Base-by-base conservation (phyloP, 2,329 filamentous ascomycete species). In the Metarhizium guizhouense region DNA sequence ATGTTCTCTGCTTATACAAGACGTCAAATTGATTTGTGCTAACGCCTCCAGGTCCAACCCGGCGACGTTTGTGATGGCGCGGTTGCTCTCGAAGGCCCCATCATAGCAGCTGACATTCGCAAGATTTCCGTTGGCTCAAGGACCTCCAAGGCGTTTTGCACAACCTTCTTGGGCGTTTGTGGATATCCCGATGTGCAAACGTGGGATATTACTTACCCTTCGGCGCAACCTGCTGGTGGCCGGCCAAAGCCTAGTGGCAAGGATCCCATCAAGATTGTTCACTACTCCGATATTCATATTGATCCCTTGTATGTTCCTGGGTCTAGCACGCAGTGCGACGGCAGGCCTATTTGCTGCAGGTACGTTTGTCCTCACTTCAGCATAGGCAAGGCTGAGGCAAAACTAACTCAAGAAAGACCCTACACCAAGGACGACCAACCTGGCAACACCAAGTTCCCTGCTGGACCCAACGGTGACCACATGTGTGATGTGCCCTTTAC, bases 281-380 rank as follows among this genome's bases (percentile, higher is more conserved):
- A 85, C 62, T 79, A 80, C 64, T 82, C 78, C 13, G 82, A 85
- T 59, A 80, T 82, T 47, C 82, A 84, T 56, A 69, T 84, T 54
- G 81, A 85, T 59, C 75, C 74, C 6, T 70, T 74, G 11, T 85
- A 85, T 63, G 72, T 74, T 29, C 66, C 73, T 2, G 82, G 81
- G 0, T 72, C 78, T 6, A 82, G 73, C 61, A 73, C 76, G 25
- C 72, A 81, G 57, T 85, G 82, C 66, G 74, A 74, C 32, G 52
- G 52, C 29, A 81, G 82, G 63, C 79, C 79, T 1, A 80, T 84
- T 55, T 85, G 82, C 66, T 85, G 82, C 67, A 75, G 81, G 63
- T 73, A 56, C 65, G 67, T 48, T 6, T n/a, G 6, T 29, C 13
- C 8, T 20, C 29, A 29, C 2, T 30, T 3, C n/a, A n/a, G 1